phyloP scores from a whole-genome alignment of 306 rosid species.

The Clitoria ternatea region DNA sequence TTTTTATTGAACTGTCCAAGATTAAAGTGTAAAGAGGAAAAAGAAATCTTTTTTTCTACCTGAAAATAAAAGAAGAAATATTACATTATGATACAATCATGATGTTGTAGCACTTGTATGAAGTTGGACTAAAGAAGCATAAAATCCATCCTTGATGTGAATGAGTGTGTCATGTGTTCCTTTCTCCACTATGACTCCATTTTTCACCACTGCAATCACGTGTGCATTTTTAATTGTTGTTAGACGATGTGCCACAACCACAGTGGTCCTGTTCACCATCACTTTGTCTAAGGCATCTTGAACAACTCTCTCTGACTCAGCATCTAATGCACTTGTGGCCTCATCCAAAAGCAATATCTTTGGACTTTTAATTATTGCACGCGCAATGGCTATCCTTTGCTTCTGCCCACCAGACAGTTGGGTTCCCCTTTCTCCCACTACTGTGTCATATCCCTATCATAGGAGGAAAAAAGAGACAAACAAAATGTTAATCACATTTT shows the following conservation, averaged over 20 bases:
- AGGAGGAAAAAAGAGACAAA: neutral
- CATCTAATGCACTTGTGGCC: constrained; percentile 82
- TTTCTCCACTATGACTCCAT: constrained; percentile 66
- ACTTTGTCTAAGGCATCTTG: constrained; percentile 77
- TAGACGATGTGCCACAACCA: constrained; percentile 68
- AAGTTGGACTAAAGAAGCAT: constrained; percentile 68
- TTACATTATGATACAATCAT: neutral
- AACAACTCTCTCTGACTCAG: constrained; percentile 74
- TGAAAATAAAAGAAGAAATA: neutral
- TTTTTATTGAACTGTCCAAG: neutral
- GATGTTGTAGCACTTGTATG: constrained; percentile 41
- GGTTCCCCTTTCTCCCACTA: constrained; percentile 71
- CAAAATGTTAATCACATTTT: neutral
- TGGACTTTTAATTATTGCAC: constrained; percentile 70
- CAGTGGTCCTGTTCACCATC: constrained; percentile 61
- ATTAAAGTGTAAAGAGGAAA: neutral
- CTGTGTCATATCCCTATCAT: constrained; percentile 55
- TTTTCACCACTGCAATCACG: constrained; percentile 64
- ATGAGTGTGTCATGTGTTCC: constrained; percentile 63
- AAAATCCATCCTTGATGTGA: constrained; percentile 48
- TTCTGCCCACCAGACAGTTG: constrained; percentile 78
- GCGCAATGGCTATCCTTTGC: constrained; percentile 71
- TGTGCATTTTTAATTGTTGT: constrained; percentile 77
- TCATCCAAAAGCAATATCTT: constrained; percentile 68
- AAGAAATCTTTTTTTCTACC: too few species aligned